Percentiles rank a stretch among this genome's conserved stretches.
Evolutionary conservation across 75 land plant genomes (phyloP).

Genomic region (Picea sitchensis): DNA sequence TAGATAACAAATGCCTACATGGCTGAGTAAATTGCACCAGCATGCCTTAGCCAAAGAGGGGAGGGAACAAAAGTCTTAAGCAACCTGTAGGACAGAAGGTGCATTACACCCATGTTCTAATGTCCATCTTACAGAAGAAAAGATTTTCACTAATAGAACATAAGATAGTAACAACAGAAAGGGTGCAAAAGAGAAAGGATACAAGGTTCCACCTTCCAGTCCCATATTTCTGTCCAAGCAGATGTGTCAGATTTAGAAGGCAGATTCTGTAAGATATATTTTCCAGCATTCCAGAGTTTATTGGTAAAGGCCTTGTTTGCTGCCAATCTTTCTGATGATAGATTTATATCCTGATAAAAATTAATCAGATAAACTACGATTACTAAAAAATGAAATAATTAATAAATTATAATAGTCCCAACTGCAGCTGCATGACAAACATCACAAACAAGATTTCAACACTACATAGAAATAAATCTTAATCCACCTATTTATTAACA

Average conservation of each 20-base stretch:
- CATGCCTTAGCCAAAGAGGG: too few species aligned
- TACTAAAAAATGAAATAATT: not conserved
- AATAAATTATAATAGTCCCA: constrained; percentile 5
- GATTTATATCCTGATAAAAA: constrained; percentile 70
- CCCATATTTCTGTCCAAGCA: constrained; percentile 45
- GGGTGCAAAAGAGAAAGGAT: not conserved
- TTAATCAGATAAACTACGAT: not conserved
- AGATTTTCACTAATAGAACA: not conserved
- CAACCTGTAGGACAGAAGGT: too few species aligned
- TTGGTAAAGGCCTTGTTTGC: constrained; percentile 96
- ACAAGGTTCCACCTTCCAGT: constrained; percentile 37
- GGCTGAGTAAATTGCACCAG: too few species aligned
- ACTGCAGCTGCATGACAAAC: not conserved
- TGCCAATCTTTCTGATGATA: constrained; percentile 78
- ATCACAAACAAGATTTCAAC: not conserved
- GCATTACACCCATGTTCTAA: not conserved
- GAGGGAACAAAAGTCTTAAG: too few species aligned
- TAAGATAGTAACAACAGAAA: not conserved
- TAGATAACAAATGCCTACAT: too few species aligned
- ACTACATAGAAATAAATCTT: not conserved
- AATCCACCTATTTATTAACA: not conserved
- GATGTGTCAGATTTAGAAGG: constrained; percentile 48
- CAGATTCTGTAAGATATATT: constrained; percentile 82
- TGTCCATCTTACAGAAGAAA: not conserved
- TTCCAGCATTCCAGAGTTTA: constrained; percentile 99